Base-by-base conservation (phyloP, 192 early-diverging fungal species). In the Geosiphon pyriformis region DNA sequence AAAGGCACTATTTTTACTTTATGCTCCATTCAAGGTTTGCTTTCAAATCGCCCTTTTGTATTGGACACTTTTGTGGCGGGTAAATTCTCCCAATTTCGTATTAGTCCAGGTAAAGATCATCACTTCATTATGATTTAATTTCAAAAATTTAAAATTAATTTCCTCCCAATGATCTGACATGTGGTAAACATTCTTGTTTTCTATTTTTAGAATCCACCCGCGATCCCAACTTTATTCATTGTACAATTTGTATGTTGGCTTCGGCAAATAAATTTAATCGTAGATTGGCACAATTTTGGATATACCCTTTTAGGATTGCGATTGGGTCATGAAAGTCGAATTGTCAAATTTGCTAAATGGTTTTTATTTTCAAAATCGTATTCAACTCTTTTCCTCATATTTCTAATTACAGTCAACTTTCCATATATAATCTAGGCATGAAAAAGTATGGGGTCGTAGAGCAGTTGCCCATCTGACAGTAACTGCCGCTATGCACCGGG, bases 221-320 rank as follows among this genome's bases (percentile, higher is more conserved):
- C 95, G 2, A 90, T 98, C 61, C 96, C 96, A 1, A 96, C 94
- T 6, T 81, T 98, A 55, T 34, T 85, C 3, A 80, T 97, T 63
- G 90, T 82, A 33, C 91, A 89, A 26, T 53, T 87, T 3, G 78
- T 90, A 12, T 77, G 81, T 30, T 81, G 83, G 58, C 22, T 92
- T 25, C 83, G 85, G n/a, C 78, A 85, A 29, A 75, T 86, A 18
- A 78, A 78, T 52, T 75, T 98, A 3, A 79, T 97, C 50, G 92
- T 98, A 48, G 96, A 98, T 75, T 98, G 96, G 96, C 96, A 98
- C 71, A 98, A 98, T 75, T 94, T 94, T 73, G 96, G 95, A 23
- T 89, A 86, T 70, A 89, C 92, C 2, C 82, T 98, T 31, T 87
- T 98, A 31, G 88, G 80, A 10, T 66, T 94, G 31, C 83, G 77